Conservation (phyloP, 345 rosid species). For the Populus deltoides region DNA sequence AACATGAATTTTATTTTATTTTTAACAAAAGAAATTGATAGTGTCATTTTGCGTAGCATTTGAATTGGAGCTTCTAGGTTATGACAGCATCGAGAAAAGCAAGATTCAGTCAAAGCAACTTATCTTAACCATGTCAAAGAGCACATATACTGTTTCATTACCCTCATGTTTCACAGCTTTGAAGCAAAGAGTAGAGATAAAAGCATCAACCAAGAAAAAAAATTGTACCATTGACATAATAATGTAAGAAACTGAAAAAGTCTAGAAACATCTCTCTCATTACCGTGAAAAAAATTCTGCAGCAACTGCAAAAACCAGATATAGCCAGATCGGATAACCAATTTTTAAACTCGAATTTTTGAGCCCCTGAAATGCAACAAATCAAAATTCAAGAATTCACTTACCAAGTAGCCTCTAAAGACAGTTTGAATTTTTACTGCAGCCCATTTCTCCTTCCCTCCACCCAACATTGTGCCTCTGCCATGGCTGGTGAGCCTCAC, state of each 20-base stretch:
- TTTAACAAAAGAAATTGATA: neutral
- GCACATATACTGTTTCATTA: constrained; percentile 14
- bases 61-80: constrained; percentile 14
- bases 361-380: too few relatives aligned
- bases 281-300: neutral
- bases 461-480: constrained; percentile 22
- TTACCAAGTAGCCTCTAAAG: constrained; percentile 32
- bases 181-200: neutral
- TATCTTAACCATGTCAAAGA: neutral
- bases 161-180: neutral
- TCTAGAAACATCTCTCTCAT: neutral
- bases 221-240: neutral
- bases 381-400: neutral
- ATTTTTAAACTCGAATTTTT: neutral
- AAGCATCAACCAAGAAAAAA: constrained; percentile 4
- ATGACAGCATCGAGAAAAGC: neutral
- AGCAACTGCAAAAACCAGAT: constrained; percentile 2
- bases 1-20: neutral
- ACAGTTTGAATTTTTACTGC: constrained; percentile 26
- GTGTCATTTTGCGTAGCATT: neutral
- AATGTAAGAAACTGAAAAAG: constrained; percentile 3
- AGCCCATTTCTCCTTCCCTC: constrained; percentile 22
- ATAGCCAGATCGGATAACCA: constrained; percentile 9
- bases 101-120: constrained; percentile 2
- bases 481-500: constrained; percentile 32